Conservation (phyloP, 1,284 basidiomycete species). For the Baeospora myosura region DNA sequence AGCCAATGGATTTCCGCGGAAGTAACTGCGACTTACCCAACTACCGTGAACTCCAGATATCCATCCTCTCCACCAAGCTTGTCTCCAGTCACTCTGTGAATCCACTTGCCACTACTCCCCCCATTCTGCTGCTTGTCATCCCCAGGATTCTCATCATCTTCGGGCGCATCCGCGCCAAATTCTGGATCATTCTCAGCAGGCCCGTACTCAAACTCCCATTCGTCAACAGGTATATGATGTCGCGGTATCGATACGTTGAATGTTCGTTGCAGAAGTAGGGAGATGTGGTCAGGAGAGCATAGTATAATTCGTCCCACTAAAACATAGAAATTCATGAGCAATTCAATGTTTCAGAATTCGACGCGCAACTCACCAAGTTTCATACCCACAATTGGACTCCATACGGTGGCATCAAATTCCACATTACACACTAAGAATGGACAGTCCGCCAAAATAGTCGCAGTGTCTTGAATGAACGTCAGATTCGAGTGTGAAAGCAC, state of each 20-base stretch:
- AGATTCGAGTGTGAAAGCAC: constrained; percentile 82
- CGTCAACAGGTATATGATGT: constrained; percentile 78
- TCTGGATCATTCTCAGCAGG: constrained; percentile 72
- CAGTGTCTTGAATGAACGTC: constrained; percentile 60
- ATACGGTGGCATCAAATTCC: constrained; percentile 79
- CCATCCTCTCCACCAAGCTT: constrained; percentile 69
- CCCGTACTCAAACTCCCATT: constrained; percentile 85
- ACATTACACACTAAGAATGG: constrained; percentile 79
- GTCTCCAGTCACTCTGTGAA: constrained; percentile 63
- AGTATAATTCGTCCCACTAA: constrained; percentile 83
- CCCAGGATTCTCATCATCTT: constrained; percentile 21
- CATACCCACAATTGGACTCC: constrained; percentile 86
- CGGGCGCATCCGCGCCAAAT: constrained; percentile 39
- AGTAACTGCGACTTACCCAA: constrained; percentile 56
- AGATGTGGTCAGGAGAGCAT: constrained; percentile 91
- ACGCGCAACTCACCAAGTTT: constrained; percentile 67
- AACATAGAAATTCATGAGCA: constrained; percentile 11
- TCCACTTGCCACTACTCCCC: constrained; percentile 71
- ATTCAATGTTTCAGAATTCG: constrained; percentile 5
- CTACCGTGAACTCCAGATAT: constrained; percentile 80
- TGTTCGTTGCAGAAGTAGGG: constrained; percentile 85
- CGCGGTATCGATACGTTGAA: constrained; percentile 97
- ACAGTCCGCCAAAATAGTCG: constrained; percentile 75
- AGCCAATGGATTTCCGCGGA: constrained; percentile 5
- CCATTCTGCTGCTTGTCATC: constrained; percentile 22